Evolutionary conservation across 2,329 filamentous ascomycete genomes (phyloP).

Genomic region (Colletotrichum spaethianum): DNA sequence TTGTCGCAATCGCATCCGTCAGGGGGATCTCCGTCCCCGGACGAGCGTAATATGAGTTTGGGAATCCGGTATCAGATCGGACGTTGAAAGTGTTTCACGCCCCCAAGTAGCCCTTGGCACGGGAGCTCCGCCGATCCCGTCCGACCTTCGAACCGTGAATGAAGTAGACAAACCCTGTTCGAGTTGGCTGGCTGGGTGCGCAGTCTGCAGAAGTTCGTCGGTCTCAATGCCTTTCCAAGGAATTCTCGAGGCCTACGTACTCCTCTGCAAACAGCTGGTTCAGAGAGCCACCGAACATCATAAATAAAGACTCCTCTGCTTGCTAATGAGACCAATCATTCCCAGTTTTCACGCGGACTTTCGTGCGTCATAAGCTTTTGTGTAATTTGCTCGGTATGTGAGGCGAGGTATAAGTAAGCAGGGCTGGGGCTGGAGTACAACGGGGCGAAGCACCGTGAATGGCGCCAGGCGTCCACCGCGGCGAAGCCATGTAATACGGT

Average conservation of each 20-base stretch:
- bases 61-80: constrained; percentile 33
- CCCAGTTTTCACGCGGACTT: not conserved
- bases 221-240: not conserved
- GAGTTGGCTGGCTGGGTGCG: not conserved
- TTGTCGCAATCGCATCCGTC: constrained; percentile 10
- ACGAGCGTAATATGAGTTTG: constrained; percentile 22
- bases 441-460: not conserved
- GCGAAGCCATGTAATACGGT: not conserved
- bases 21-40: constrained; percentile 11
- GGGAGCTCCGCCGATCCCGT: constrained; percentile 11
- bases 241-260: not conserved
- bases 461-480: not conserved
- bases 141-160: constrained; percentile 5
- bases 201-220: not conserved
- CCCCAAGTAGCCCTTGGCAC: constrained; percentile 21
- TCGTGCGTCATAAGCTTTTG: not conserved
- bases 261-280: not conserved
- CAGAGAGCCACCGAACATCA: not conserved
- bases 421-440: not conserved
- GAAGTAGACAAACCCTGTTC: not conserved
- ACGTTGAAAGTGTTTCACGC: constrained; percentile 35
- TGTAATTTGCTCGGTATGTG: not conserved
- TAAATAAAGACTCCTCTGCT: not conserved
- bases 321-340: not conserved
- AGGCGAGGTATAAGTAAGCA: not conserved